Conservation (phyloP, 768 basidiomycete species). For the Suillus subalutaceus region DNA sequence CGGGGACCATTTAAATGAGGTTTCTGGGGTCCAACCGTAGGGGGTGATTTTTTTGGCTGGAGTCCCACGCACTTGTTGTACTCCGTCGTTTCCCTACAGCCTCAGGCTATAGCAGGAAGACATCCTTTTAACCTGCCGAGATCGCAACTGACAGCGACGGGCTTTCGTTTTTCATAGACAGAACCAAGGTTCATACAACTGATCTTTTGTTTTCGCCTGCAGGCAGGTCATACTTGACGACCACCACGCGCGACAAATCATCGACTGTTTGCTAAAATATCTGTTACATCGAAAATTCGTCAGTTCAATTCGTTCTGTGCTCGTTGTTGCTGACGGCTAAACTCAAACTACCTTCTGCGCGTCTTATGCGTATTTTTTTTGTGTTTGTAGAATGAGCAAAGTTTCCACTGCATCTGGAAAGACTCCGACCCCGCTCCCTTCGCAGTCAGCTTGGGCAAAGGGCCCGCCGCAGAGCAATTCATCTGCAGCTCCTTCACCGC, state of each 20-base stretch:
- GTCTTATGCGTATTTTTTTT: constrained; percentile 7
- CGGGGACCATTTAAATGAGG: constrained; percentile 12
- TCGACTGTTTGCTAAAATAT: constrained; percentile 53
- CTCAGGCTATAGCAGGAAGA: constrained; percentile 39
- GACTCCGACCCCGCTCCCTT: constrained; percentile 72
- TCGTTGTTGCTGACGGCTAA: constrained; percentile 9
- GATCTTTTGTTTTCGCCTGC: constrained; percentile 70
- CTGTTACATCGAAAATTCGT: constrained; percentile 43
- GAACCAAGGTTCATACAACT: constrained; percentile 46
- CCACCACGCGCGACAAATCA: constrained; percentile 69
- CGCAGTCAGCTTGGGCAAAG: constrained; percentile 89
- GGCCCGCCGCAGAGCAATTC: constrained; percentile 71
- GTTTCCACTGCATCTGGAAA: constrained; percentile 74
- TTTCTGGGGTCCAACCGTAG: constrained; percentile 30
- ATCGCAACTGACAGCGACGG: constrained; percentile 42
- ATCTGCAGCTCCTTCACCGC: constrained; percentile 58
- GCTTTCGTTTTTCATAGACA: constrained; percentile 41
- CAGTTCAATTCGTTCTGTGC: constrained; percentile 34
- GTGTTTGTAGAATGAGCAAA: constrained; percentile 84
- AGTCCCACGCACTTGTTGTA: constrained; percentile 36
- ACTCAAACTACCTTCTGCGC: neutral
- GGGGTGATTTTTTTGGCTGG: constrained; percentile 33
- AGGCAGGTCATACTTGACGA: constrained; percentile 91
- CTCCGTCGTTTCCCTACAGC: constrained; percentile 41
- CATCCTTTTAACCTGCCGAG: constrained; percentile 25